Percentiles rank a stretch among this genome's conserved stretches.
Conservation (phyloP, 768 basidiomycete genomes). For the Calvatia gigantea region DNA sequence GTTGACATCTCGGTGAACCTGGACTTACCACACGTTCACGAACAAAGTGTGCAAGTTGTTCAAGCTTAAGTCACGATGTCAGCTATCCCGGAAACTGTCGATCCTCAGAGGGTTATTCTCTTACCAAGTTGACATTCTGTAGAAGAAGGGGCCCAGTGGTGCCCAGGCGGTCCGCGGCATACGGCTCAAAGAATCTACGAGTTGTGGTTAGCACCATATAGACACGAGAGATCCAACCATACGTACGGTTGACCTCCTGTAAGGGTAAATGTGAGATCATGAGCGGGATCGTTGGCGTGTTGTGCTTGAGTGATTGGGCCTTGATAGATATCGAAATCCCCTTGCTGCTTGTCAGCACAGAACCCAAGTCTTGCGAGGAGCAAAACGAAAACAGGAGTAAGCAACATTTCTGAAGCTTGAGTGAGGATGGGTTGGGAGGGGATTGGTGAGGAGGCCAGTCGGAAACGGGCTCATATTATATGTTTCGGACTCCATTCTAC, state of each 20-base stretch:
- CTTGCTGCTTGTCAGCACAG: neutral
- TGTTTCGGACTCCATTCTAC: neutral
- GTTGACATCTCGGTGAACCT: neutral
- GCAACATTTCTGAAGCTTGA: slow-evolving; percentile 3
- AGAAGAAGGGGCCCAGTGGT: slow-evolving; percentile 14
- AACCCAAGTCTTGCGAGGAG: slow-evolving; percentile 7
- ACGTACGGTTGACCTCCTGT: slow-evolving; percentile 15
- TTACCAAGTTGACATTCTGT: slow-evolving; percentile 15
- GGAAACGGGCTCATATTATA: neutral
- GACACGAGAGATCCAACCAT: neutral
- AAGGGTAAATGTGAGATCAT: slow-evolving; percentile 12
- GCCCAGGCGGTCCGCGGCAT: slow-evolving; percentile 13
- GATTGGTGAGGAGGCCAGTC: neutral
- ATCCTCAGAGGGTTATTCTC: neutral
- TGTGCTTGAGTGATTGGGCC: neutral
- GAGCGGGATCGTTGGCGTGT: slow-evolving; percentile 8
- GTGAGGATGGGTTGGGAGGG: neutral
- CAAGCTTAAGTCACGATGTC: slow-evolving; percentile 7
- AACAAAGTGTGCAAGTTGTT: slow-evolving; percentile 18
- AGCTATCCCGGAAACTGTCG: too few relatives aligned
- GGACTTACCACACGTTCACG: slow-evolving; percentile 16
- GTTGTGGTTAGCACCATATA: neutral
- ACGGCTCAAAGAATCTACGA: slow-evolving; percentile 12
- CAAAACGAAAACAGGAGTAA: neutral
- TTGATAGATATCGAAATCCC: slow-evolving; percentile 1